Base-by-base conservation (phyloP, 257 asterid genomes). In the Lavandula angustifolia region DNA sequence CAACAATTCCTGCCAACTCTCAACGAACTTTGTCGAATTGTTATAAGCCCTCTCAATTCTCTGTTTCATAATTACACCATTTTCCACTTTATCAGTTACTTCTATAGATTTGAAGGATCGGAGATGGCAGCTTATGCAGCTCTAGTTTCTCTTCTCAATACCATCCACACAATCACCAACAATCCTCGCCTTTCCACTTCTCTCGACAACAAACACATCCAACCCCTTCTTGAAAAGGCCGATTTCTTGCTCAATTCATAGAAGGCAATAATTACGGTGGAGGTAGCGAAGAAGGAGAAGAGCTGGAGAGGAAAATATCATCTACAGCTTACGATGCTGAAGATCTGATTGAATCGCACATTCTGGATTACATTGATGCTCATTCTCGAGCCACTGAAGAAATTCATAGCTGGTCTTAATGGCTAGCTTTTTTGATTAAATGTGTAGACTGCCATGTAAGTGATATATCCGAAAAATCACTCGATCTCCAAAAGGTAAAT, bases 301-400 rank as follows among this genome's bases (percentile, higher is more conserved):
- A 9, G 29, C 16, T 54, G 46, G 78, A 73, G 31, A 16, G 2
- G 3, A 10, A 3, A 37, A 61, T 73, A 38, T 61, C 27, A 40
- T 32, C 59, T 54, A 10, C 63, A 47, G 71, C 69, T 42, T 6
- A 53, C 59, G 51, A 42, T 9, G 74, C 57, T 34, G 67, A 74
- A 55, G 71, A 74, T 13, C 32, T 17, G 18, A 51, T 51, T 9
- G 56, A 51, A 51, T 31, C 60, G 2, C 60, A 54, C 6, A 5
- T 54, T 0, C 27, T 31, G 9, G 17, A 54, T 7, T n/a, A n/a
- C n/a, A n/a, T n/a, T n/a, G n/a, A n/a, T n/a, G n/a, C n/a, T n/a
- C n/a, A n/a, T n/a, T n/a, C n/a, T n/a, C n/a, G n/a, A n/a, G n/a
- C n/a, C n/a, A n/a, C n/a, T n/a, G n/a, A n/a, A n/a, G n/a, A n/a